phyloP scores from a whole-genome alignment of 345 rosid species.

The Populus euphratica region DNA sequence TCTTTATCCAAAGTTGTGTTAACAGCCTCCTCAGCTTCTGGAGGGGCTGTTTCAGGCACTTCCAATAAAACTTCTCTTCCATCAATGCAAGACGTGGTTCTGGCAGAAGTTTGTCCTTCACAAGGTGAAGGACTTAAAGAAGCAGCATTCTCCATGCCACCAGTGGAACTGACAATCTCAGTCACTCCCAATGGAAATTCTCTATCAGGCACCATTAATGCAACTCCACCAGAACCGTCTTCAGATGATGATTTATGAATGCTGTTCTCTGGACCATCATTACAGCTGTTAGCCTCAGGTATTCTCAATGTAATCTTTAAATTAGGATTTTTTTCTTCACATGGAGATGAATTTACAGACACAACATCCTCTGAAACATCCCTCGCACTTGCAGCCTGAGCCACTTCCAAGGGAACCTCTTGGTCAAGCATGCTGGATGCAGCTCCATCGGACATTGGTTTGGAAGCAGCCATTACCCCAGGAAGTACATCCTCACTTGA shows the following conservation, averaged over 20 bases:
- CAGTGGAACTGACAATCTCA: slow-evolving; percentile 9
- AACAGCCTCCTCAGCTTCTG: background rate
- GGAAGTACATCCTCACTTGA: slow-evolving; percentile 17
- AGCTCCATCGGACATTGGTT: slow-evolving; percentile 5
- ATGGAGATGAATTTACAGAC: slow-evolving; percentile 19
- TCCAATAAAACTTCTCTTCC: background rate
- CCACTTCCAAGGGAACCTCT: background rate
- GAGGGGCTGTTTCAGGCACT: slow-evolving; percentile 11
- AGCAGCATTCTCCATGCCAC: slow-evolving; percentile 7
- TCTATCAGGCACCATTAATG: background rate
- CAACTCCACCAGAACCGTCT: background rate
- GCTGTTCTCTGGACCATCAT: slow-evolving; percentile 8
- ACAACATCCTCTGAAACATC: slow-evolving; percentile 20
- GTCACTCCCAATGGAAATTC: slow-evolving; percentile 11
- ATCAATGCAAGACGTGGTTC: background rate
- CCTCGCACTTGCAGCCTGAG: background rate
- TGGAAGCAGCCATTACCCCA: background rate
- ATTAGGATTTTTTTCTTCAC: slow-evolving; percentile 20
- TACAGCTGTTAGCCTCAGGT: slow-evolving; percentile 16
- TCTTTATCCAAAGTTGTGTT: background rate
- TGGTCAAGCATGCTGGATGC: slow-evolving; percentile 9
- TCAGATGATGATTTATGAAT: background rate
- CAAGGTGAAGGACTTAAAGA: slow-evolving; percentile 13
- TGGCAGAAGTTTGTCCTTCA: background rate
- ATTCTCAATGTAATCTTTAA: slow-evolving; percentile 3